Evolutionary conservation across 1,139 yeast genomes (phyloP).

Genomic region (Debaryomyces singareniensis): DNA sequence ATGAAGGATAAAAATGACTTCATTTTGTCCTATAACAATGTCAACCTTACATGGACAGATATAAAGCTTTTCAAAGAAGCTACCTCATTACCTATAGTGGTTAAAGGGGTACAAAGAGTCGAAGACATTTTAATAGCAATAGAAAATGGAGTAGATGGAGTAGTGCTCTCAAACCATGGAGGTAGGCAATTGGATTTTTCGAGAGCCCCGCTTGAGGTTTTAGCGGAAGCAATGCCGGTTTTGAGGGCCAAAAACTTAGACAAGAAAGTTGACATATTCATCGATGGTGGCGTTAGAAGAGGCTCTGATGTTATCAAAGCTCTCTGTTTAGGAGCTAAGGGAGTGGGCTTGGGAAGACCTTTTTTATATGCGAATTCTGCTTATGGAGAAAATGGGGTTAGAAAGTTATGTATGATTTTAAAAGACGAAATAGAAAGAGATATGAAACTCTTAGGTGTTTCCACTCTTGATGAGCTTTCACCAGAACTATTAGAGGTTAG

Average conservation of each 20-base stretch:
- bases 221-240: conserved; percentile 40
- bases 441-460: conserved; percentile 45
- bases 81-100: conserved; percentile 28
- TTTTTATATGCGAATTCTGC: conserved; percentile 40
- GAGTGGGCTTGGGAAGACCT: conserved; percentile 45
- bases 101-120: conserved; percentile 47
- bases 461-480: conserved; percentile 27
- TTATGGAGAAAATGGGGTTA: conserved; percentile 46
- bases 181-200: conserved; percentile 50
- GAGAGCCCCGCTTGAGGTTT: conserved; percentile 41
- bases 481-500: conserved; percentile 13
- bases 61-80: conserved; percentile 12
- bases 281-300: conserved; percentile 53
- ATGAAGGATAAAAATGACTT: conserved; percentile 7
- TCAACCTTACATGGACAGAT: conserved; percentile 15
- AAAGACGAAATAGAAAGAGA: conserved; percentile 39
- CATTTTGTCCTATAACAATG: conserved; percentile 6
- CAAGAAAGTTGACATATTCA: conserved; percentile 34
- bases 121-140: conserved; percentile 47
- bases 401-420: conserved; percentile 34
- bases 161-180: conserved; percentile 50
- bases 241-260: conserved; percentile 29
- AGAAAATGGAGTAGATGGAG: conserved; percentile 40
- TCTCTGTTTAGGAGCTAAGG: conserved; percentile 51
- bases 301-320: conserved; percentile 52